phyloP scores from a whole-genome alignment of 2,329 filamentous ascomycete genomes.

The Knoxdaviesia proteae region DNA sequence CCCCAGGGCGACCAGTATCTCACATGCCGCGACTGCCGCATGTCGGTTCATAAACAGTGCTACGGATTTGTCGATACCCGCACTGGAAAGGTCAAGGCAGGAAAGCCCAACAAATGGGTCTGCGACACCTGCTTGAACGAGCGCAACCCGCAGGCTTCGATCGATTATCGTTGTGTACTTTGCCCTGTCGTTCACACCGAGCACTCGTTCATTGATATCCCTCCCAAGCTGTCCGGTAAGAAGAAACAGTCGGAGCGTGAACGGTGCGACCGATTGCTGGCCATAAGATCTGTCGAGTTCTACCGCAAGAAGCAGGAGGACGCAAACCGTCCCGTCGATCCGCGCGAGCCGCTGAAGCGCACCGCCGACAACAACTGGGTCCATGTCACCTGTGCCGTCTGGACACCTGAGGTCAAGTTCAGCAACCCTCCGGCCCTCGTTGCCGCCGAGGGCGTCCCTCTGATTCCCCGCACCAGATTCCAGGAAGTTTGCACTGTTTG shows the following conservation, averaged over 20 bases:
- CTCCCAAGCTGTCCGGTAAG: slow-evolving; percentile 24
- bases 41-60: slow-evolving; percentile 81
- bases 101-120: slow-evolving; percentile 53
- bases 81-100: slow-evolving; percentile 10
- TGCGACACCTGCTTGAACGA: slow-evolving; percentile 96
- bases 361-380: slow-evolving; percentile 98
- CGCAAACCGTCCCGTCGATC: slow-evolving; percentile 60
- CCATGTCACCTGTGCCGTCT: slow-evolving; percentile 81
- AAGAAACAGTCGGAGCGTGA: slow-evolving; percentile 92
- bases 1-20: slow-evolving; percentile 51
- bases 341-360: slow-evolving; percentile 77
- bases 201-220: slow-evolving; percentile 65
- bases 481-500: slow-evolving; percentile 70
- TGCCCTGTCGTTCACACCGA: slow-evolving; percentile 70
- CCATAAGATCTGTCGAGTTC: slow-evolving; percentile 56
- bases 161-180: slow-evolving; percentile 80
- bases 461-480: slow-evolving; percentile 53
- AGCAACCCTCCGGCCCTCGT: slow-evolving; percentile 65
- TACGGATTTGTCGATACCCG: slow-evolving; percentile 67
- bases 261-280: slow-evolving; percentile 63
- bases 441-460: slow-evolving; percentile 74
- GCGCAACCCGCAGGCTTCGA: slow-evolving; percentile 78
- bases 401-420: slow-evolving; percentile 84
- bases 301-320: slow-evolving; percentile 71
- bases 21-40: slow-evolving; percentile 67